A percentile compares a stretch with the other conserved stretches of the same genome.
Conservation (phyloP, 2,329 filamentous ascomycete genomes). For the Cladophialophora immunda region DNA sequence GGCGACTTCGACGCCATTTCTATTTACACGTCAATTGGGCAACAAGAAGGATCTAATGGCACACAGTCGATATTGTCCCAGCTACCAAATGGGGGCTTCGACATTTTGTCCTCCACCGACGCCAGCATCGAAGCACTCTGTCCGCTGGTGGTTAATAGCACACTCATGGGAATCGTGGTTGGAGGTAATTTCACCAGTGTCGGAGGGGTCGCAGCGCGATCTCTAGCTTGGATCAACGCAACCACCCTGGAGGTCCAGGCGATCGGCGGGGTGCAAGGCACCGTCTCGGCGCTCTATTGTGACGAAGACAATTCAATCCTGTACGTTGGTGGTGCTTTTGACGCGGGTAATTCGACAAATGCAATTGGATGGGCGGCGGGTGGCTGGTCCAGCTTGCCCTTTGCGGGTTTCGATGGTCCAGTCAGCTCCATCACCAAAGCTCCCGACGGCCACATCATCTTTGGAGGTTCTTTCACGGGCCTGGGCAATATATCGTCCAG, state of each 20-base stretch:
- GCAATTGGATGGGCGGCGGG: conserved; percentile 79
- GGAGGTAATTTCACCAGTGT: conserved; percentile 97
- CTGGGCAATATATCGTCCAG: conserved; percentile 70
- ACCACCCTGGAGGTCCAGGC: conserved; percentile 74
- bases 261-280: conserved; percentile 81
- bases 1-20: conserved; percentile 94
- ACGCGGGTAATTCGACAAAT: conserved; percentile 81
- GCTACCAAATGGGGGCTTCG: conserved; percentile 85
- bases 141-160: conserved; percentile 74
- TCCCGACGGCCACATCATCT: conserved; percentile 84
- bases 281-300: conserved; percentile 83
- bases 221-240: conserved; percentile 82
- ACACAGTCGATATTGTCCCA: conserved; percentile 81
- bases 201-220: conserved; percentile 76
- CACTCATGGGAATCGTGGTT: conserved; percentile 77
- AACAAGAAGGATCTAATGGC: conserved; percentile 74
- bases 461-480: conserved; percentile 88
- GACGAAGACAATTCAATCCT: conserved; percentile 80
- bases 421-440: conserved; percentile 85
- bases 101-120: conserved; percentile 77
- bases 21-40: conserved; percentile 83
- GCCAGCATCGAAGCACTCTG: conserved; percentile 91
- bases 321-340: conserved; percentile 90
- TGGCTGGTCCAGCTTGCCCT: conserved; percentile 82
- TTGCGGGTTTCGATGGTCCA: conserved; percentile 92